Evolutionary conservation across 768 basidiomycete species (phyloP).

Genomic region (Mycena filopes): DNA sequence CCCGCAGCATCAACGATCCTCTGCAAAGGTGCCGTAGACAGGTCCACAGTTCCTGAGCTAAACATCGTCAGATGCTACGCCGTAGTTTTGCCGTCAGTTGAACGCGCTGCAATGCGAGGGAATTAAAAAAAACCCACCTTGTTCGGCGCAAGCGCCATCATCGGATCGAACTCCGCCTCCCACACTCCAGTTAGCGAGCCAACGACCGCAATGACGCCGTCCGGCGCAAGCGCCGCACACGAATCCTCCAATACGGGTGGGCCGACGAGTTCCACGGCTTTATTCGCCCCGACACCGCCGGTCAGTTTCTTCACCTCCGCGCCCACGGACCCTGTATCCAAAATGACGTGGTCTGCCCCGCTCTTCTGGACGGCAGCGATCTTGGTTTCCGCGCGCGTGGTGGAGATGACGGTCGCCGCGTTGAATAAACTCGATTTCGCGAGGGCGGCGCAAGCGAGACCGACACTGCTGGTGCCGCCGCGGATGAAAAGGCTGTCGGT

Average conservation of each 20-base stretch:
- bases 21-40: constrained; percentile 36
- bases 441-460: constrained; percentile 35
- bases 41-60: constrained; percentile 29
- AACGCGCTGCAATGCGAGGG: neutral
- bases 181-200: constrained; percentile 36
- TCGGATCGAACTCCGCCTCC: constrained; percentile 37
- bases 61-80: constrained; percentile 40
- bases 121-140: constrained; percentile 31
- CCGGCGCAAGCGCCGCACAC: constrained; percentile 27
- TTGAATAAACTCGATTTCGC: constrained; percentile 38
- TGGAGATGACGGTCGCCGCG: constrained; percentile 33
- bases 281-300: constrained; percentile 32
- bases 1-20: constrained; percentile 36
- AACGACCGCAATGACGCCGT: constrained; percentile 34
- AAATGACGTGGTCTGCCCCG: constrained; percentile 36
- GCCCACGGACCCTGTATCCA: constrained; percentile 33
- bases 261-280: constrained; percentile 39
- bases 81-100: neutral
- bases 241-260: constrained; percentile 33
- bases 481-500: constrained; percentile 38
- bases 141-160: constrained; percentile 30
- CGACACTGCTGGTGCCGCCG: constrained; percentile 39
- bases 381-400: constrained; percentile 36
- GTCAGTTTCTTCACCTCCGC: constrained; percentile 36
- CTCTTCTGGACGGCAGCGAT: constrained; percentile 18